Evolutionary conservation across 192 early-diverging fungal species (phyloP), one percentile per base, ranked within the genome.

Genomic region (Linnemannia schmuckeri): DNA sequence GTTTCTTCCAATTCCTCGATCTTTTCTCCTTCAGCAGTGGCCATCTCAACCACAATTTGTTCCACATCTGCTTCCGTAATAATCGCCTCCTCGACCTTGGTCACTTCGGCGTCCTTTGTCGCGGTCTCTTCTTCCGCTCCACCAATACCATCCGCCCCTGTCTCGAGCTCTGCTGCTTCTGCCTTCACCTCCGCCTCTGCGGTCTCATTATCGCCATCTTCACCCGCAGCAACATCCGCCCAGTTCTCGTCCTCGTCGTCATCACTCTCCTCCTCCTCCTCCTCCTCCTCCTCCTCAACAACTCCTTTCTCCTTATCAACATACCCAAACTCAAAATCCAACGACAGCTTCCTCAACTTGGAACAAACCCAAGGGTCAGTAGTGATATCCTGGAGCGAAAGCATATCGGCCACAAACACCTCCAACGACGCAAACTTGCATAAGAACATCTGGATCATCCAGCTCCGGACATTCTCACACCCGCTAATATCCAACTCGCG

Each of bases 241-340:
- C 44, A 46, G 44, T 46, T 46, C n/a, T 33, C 30, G 6, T 66
- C 61, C 4, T 66, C 9, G 24, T 35, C 30, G 13, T 61, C 55
- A 61, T 66, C 61, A 30, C 61, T 66, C 38, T 72, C 70, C 22
- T 42, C 70, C 20, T 27, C 12, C 38, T 72, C 70, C 22, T 42
- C 70, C 7, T 37, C 35, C 1, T 9, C 35, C 1, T 13, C 20
- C 8, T 72, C 70, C 40, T 27, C 12, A 24, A n/a, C 22, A 6
- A 9, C 40, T 6, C 37, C 70, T 70, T 35, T 38, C 70, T 72
- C 70, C 10, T 38, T 72, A 24, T 72, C 70, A 22, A 72, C 70
- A 42, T 72, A 72, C 41, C 70, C 70, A 20, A 72, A n/a, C 70
- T 72, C 70, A 42, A 72, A 42, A 42, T 72, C 70, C 22, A 72